Conservation (phyloP, 176 grass and related monocot species). For the Paspalum notatum region DNA sequence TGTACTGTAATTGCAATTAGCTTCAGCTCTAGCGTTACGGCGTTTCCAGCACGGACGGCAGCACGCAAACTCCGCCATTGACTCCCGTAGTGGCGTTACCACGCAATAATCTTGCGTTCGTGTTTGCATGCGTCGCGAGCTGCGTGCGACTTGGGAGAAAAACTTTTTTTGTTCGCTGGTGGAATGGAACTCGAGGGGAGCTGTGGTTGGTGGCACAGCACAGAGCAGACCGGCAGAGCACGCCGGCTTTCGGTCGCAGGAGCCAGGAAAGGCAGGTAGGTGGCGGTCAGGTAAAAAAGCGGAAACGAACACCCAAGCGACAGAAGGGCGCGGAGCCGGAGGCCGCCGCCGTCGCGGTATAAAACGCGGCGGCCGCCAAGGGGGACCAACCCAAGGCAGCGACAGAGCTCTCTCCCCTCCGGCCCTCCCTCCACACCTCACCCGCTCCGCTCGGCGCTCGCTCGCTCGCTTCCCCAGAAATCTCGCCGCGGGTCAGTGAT, state of each 20-base stretch:
- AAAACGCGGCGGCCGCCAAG: conserved; percentile 9
- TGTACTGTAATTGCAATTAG: no score
- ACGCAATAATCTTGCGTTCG: background rate
- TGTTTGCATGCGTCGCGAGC: background rate
- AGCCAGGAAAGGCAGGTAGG: conserved; percentile 34
- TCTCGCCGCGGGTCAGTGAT: conserved; percentile 41
- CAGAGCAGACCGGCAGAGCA: conserved; percentile 1
- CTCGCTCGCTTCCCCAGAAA: background rate
- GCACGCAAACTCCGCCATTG: no score
- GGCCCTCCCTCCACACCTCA: background rate
- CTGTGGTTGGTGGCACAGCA: conserved; percentile 36
- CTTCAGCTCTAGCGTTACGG: no score
- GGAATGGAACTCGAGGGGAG: background rate
- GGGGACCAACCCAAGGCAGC: conserved; percentile 9
- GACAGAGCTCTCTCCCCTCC: background rate
- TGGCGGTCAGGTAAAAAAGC: conserved; percentile 28
- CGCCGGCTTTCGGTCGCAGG: conserved; percentile 36
- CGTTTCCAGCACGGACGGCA: no score
- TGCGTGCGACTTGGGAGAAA: background rate
- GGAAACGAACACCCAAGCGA: background rate
- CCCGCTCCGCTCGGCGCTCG: background rate
- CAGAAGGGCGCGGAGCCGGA: background rate
- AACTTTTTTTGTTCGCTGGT: background rate
- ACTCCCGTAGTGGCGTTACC: background rate
- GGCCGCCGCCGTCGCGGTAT: conserved; percentile 43